A percentile compares a stretch with the other conserved stretches of the same genome.
These are phyloP conservation scores for Sporothrix sp. DNA, from an alignment of 2,329 filamentous ascomycete genomes.

Conservation along the genomic window DNA sequence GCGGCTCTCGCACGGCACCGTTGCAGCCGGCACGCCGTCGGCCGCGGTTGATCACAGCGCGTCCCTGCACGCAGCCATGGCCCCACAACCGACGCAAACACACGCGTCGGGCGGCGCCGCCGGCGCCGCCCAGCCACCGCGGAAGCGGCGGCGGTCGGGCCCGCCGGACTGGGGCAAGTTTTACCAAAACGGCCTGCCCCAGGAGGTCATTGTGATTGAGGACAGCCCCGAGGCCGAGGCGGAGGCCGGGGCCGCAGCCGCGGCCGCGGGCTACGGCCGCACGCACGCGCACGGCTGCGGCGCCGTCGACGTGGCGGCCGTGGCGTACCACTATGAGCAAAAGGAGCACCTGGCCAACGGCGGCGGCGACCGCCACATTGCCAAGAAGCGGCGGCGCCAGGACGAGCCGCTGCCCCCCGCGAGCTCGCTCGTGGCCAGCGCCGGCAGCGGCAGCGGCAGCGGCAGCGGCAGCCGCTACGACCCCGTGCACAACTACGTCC, in stretches of 20 bases:
- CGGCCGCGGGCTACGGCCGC: slow-evolving; percentile 20
- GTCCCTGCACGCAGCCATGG: slow-evolving; percentile 24
- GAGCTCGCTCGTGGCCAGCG: slow-evolving; percentile 24
- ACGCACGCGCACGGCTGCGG: background rate
- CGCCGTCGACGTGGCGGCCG: background rate
- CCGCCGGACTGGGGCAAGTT: slow-evolving; percentile 71
- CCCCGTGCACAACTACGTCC: slow-evolving; percentile 53
- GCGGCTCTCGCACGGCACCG: slow-evolving; percentile 13
- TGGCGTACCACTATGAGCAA: slow-evolving; percentile 16
- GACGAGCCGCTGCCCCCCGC: slow-evolving; percentile 32
- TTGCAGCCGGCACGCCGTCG: background rate
- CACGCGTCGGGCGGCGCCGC: slow-evolving; percentile 19
- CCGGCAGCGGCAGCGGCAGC: slow-evolving; percentile 21
- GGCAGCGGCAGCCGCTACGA: slow-evolving; percentile 55
- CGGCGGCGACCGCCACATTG: slow-evolving; percentile 37
- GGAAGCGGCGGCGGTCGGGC: slow-evolving; percentile 49
- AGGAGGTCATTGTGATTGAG: slow-evolving; percentile 78
- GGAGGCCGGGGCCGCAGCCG: slow-evolving; percentile 19
- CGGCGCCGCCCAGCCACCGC: slow-evolving; percentile 24
- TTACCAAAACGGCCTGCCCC: slow-evolving; percentile 73
- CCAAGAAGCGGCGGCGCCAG: slow-evolving; percentile 66
- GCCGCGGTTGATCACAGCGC: slow-evolving; percentile 21
- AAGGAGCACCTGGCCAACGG: slow-evolving; percentile 4
- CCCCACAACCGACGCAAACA: slow-evolving; percentile 26
- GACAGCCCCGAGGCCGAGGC: slow-evolving; percentile 54